A percentile compares a stretch with the other conserved stretches of the same genome.
Evolutionary conservation across 257 asterid species (phyloP).

Genomic region (Forsythia viridissima): DNA sequence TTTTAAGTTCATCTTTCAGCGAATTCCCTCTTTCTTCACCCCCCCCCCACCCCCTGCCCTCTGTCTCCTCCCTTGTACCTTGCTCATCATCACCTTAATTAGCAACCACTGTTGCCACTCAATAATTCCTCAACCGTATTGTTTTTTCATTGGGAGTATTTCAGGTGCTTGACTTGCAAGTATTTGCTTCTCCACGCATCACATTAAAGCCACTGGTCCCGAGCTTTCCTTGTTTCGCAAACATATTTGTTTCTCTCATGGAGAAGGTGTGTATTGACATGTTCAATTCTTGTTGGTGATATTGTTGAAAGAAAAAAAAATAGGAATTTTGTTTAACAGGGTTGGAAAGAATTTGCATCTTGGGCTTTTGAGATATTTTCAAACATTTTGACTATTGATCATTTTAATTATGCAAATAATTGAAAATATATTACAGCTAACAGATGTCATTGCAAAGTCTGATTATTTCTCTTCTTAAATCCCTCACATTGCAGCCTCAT

Average conservation of each 20-base stretch:
- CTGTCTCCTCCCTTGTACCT: background rate
- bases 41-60: background rate
- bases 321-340: background rate
- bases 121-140: constrained; percentile 1
- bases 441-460: background rate
- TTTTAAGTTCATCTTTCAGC: background rate
- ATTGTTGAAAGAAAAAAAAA: background rate
- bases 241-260: constrained; percentile 87
- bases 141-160: constrained; percentile 18
- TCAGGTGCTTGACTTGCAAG: constrained; percentile 95
- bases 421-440: background rate
- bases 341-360: background rate
- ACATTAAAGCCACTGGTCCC: constrained; percentile 96
- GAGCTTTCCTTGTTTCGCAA: constrained; percentile 90
- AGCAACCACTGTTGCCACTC: background rate
- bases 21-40: background rate
- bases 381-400: background rate
- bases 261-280: constrained; percentile 62
- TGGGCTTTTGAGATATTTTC: background rate
- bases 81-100: background rate
- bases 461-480: constrained; percentile 8
- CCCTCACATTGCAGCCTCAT: constrained; percentile 65
- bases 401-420: background rate
- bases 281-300: constrained; percentile 3
- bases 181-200: constrained; percentile 92